phyloP scores from a whole-genome alignment of 495 filamentous ascomycete genomes.

The Tuber brumale region DNA sequence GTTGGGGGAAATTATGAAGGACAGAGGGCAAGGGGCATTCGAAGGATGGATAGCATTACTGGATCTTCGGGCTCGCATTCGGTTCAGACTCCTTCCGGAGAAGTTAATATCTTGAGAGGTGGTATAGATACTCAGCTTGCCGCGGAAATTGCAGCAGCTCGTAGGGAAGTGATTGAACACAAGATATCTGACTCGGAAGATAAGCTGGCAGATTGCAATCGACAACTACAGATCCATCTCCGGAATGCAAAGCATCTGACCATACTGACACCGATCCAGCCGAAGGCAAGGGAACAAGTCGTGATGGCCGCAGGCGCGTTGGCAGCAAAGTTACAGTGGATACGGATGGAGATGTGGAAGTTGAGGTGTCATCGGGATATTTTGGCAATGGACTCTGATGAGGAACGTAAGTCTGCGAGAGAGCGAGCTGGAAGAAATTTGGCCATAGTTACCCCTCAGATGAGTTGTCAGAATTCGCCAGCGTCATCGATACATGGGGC shows the following conservation, averaged over 20 bases:
- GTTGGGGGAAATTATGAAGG: slow-evolving; percentile 80
- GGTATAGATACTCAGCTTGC: slow-evolving; percentile 73
- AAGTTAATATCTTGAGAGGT: slow-evolving; percentile 59
- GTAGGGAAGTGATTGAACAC: slow-evolving; percentile 70
- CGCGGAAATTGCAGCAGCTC: slow-evolving; percentile 71
- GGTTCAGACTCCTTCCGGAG: slow-evolving; percentile 62
- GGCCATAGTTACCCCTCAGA: slow-evolving; percentile 42
- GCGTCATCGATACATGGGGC: slow-evolving; percentile 39
- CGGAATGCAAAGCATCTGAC: slow-evolving; percentile 90
- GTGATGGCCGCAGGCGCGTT: slow-evolving; percentile 76
- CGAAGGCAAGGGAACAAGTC: slow-evolving; percentile 76
- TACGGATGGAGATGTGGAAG: slow-evolving; percentile 86
- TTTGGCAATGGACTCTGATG: slow-evolving; percentile 72
- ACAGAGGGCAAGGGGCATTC: slow-evolving; percentile 64
- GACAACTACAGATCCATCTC: slow-evolving; percentile 71
- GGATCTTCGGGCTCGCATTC: slow-evolving; percentile 51
- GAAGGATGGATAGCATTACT: slow-evolving; percentile 55
- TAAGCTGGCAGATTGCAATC: slow-evolving; percentile 63
- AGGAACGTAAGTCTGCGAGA: slow-evolving; percentile 52
- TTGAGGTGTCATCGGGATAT: slow-evolving; percentile 87
- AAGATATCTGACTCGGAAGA: slow-evolving; percentile 81
- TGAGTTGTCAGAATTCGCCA: slow-evolving; percentile 37
- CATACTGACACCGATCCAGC: slow-evolving; percentile 79
- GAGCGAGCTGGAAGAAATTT: slow-evolving; percentile 40
- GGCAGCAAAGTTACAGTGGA: slow-evolving; percentile 87